These are phyloP conservation scores for Kluyveromyces starmeri DNA, from an alignment of 805 yeast species.

Conservation along the genomic window DNA sequence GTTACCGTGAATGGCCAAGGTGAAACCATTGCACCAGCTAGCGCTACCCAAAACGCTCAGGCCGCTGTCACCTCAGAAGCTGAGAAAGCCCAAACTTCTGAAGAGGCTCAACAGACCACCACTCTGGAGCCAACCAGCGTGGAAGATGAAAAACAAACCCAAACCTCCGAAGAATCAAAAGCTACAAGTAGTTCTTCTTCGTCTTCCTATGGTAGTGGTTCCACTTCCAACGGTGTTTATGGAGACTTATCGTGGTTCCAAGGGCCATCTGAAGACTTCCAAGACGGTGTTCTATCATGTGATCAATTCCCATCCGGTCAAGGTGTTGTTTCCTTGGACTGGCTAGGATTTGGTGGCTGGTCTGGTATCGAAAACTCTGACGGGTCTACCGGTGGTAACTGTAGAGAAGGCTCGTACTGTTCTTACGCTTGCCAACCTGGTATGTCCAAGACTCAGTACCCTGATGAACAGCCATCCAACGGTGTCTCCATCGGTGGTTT, in stretches of 20 bases:
- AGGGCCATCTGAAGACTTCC: slow-evolving; percentile 50
- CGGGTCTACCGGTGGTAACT: slow-evolving; percentile 52
- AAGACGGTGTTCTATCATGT: slow-evolving; percentile 65
- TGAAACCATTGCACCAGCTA: slow-evolving; percentile 32
- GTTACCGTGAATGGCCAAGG: slow-evolving; percentile 45
- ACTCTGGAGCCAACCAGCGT: slow-evolving; percentile 15
- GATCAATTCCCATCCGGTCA: slow-evolving; percentile 64
- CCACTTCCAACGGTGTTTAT: slow-evolving; percentile 28
- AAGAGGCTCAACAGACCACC: slow-evolving; percentile 21
- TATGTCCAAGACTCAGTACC: slow-evolving; percentile 99
- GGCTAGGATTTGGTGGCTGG: slow-evolving; percentile 49
- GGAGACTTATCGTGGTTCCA: slow-evolving; percentile 56
- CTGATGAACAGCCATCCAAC: slow-evolving; percentile 70
- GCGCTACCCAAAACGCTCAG: slow-evolving; percentile 19
- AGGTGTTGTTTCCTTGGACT: slow-evolving; percentile 55
- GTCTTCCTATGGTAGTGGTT: slow-evolving; percentile 20
- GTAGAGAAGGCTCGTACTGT: slow-evolving; percentile 88
- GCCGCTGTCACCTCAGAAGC: slow-evolving; percentile 16
- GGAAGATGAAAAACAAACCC: slow-evolving; percentile 12
- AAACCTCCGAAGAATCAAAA: slow-evolving; percentile 25
- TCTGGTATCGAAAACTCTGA: slow-evolving; percentile 28
- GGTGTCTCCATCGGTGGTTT: slow-evolving; percentile 96
- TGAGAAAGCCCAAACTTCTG: slow-evolving; percentile 14
- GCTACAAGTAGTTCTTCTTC: slow-evolving; percentile 26
- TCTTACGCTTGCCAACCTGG: slow-evolving; percentile 98